Base-by-base conservation (phyloP, 768 basidiomycete species). In the Pisolithus albus region DNA sequence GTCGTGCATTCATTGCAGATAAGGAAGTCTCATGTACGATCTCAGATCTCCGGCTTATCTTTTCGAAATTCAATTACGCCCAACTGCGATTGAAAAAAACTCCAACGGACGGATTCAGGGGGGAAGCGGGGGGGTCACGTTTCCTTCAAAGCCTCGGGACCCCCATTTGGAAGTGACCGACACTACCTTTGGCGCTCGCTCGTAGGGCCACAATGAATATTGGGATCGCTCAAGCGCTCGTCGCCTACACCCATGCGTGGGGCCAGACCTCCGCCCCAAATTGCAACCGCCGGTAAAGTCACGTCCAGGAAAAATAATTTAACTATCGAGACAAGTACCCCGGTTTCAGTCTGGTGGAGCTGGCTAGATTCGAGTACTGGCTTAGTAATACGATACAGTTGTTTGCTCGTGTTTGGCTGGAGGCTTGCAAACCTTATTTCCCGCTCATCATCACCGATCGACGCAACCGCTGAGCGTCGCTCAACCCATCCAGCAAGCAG, bases 371-470 rank as follows among this genome's bases (percentile, higher is more conserved):
- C 13, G 26, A 26, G 26, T 26, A 3, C 26, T 26, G 26, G 34
- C 34, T 34, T 34, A 15, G 34, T 34, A 34, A 34, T 34, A 34
- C 43, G 8, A 16, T 28, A 28, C 24, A 45, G 23, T 24, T 45
- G 43, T 45, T 45, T 11, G 18, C 43, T n/a, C 16, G 15, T 66
- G 4, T 62, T 67, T 69, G 52, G 1, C 1, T 0, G 1, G 66
- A 58, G 66, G 66, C 66, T 67, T 67, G 63, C 57, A 60, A 67
- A 67, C 68, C 51, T 64, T 69, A 49, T 49, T 60, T 53, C 2
- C 7, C 18, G 32, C 19, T 45, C 18, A 6, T 43, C 9, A 37
- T 10, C 1, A 18, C 39, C 46, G 23, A 36, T 46, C 37, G 18
- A 44, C 24, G 32, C 26, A 26, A 26, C 26, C 6, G 26, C 26